These are phyloP conservation scores for Leavenworthia alabamica DNA, from an alignment of 345 rosid species.

Conservation along the genomic window DNA sequence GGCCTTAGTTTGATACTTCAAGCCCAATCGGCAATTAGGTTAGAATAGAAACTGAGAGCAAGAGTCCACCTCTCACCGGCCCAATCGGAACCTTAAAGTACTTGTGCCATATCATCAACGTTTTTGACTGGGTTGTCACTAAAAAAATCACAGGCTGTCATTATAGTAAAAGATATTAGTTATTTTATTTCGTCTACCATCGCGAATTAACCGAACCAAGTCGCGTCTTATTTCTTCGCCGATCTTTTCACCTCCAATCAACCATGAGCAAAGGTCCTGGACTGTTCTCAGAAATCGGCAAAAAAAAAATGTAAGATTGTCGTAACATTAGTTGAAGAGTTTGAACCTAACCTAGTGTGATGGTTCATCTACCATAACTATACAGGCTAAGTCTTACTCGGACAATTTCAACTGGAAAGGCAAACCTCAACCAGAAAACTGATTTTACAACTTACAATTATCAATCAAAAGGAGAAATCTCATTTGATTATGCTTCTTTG, in stretches of 20 bases:
- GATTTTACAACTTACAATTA: too few relatives aligned
- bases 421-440: slow-evolving; percentile 39
- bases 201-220: too few relatives aligned
- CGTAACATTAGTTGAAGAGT: too few relatives aligned
- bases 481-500: slow-evolving; percentile 17
- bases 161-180: slow-evolving; percentile 1
- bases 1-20: background rate
- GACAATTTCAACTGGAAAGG: slow-evolving; percentile 96
- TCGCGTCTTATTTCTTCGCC: slow-evolving; percentile 20
- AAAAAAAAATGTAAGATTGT: slow-evolving; percentile 56
- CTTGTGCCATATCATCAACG: background rate
- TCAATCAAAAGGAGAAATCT: background rate
- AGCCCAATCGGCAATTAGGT: background rate
- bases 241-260: slow-evolving; percentile 19
- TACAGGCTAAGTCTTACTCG: slow-evolving; percentile 79
- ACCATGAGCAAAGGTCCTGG: slow-evolving; percentile 87
- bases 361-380: background rate
- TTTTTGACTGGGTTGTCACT: background rate
- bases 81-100: background rate
- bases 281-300: slow-evolving; percentile 84
- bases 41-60: background rate
- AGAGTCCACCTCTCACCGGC: background rate
- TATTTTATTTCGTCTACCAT: slow-evolving; percentile 11
- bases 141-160: slow-evolving; percentile 22
- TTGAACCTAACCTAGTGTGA: too few relatives aligned